Percentiles rank a stretch among this genome's conserved stretches.
These are phyloP conservation scores for Coemansia sp. DNA, from an alignment of 192 early-diverging fungal species.

Conservation along the genomic window DNA sequence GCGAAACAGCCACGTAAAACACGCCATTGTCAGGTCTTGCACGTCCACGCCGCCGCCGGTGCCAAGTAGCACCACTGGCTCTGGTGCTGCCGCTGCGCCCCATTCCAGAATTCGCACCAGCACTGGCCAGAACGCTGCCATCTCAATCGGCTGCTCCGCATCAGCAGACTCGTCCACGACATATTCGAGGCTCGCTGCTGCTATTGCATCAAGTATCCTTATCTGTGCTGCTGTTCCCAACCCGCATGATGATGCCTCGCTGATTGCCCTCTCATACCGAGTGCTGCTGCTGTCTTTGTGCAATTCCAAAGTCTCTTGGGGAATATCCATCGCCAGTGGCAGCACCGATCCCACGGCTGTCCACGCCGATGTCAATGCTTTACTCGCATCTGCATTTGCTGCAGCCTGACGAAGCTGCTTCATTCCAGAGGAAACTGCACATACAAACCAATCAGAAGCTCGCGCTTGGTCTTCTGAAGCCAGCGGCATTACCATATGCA, in stretches of 20 bases:
- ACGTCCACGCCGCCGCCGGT: background rate
- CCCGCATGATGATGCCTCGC: background rate
- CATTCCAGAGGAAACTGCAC: slow-evolving; percentile 27
- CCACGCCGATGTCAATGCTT: slow-evolving; percentile 26
- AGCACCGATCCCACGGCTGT: slow-evolving; percentile 23
- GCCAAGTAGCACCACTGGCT: slow-evolving; percentile 26
- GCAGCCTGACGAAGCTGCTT: slow-evolving; percentile 10
- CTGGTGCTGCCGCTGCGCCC: slow-evolving; percentile 21
- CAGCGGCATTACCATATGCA: slow-evolving; percentile 27
- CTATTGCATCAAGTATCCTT: slow-evolving; percentile 25
- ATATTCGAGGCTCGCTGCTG: slow-evolving; percentile 18
- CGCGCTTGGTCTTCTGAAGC: background rate
- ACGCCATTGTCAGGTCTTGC: slow-evolving; percentile 30
- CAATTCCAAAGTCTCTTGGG: slow-evolving; percentile 2
- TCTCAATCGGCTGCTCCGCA: slow-evolving; percentile 17
- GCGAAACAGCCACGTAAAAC: slow-evolving; percentile 39
- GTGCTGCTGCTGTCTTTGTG: slow-evolving; percentile 5
- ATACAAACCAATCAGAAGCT: slow-evolving; percentile 29
- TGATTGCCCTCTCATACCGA: background rate
- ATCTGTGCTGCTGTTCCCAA: slow-evolving; percentile 17
- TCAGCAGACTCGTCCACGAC: background rate
- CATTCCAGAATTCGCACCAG: slow-evolving; percentile 28
- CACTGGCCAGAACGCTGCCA: slow-evolving; percentile 26
- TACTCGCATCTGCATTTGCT: background rate
- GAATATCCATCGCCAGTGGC: slow-evolving; percentile 11